A percentile compares a stretch with the other conserved stretches of the same genome.
Conservation (phyloP, 2,329 filamentous ascomycete genomes). For the Leptographium galeiforme region DNA sequence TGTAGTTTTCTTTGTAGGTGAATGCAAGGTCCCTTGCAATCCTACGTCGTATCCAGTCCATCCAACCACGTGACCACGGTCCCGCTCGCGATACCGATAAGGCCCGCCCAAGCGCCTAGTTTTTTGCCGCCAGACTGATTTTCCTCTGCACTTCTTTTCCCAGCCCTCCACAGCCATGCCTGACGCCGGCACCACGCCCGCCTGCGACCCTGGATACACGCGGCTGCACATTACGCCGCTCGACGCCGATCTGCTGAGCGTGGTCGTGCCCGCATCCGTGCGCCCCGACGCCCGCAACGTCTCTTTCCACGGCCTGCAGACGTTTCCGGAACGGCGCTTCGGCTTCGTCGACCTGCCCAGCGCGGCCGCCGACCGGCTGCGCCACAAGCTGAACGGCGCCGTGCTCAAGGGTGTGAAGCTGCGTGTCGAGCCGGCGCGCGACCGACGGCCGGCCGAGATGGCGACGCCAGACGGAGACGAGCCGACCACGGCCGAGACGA, state of each 20-base stretch:
- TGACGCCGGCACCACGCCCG: not conserved
- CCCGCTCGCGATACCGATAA: no score
- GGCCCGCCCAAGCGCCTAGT: no score
- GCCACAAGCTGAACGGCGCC: conserved; percentile 79
- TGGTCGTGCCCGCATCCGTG: conserved; percentile 56
- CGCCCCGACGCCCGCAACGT: conserved; percentile 59
- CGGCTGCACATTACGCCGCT: conserved; percentile 85
- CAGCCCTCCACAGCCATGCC: not conserved
- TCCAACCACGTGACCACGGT: no score
- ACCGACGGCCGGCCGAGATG: conserved; percentile 33
- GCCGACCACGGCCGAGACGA: not conserved
- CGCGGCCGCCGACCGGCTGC: conserved; percentile 78
- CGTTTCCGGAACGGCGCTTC: conserved; percentile 82
- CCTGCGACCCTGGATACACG: conserved; percentile 19
- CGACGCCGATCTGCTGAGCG: conserved; percentile 56
- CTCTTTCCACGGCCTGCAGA: conserved; percentile 76
- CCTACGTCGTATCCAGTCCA: no score
- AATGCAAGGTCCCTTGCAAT: no score
- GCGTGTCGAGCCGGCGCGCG: conserved; percentile 59
- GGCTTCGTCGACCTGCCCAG: conserved; percentile 76
- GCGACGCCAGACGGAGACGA: conserved; percentile 4
- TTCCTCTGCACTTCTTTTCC: not conserved
- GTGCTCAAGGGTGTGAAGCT: conserved; percentile 78
- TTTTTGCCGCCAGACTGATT: not conserved
- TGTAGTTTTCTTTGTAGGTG: no score